Evolutionary conservation across 2,329 filamentous ascomycete species (phyloP).

Genomic region (Ilyonectria mors-panacis): DNA sequence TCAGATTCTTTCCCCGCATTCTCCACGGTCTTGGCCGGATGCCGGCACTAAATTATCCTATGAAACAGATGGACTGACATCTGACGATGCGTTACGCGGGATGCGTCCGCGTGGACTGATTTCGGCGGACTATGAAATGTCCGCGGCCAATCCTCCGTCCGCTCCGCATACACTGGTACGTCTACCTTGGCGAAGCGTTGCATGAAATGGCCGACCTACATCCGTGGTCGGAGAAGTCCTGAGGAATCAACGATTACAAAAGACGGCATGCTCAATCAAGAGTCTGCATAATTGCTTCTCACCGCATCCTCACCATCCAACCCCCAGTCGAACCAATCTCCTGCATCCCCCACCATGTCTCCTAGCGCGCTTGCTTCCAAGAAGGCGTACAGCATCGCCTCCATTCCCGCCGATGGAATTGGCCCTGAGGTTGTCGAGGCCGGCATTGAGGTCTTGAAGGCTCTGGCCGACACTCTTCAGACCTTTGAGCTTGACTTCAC

Average conservation of each 20-base stretch:
- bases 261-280: slow-evolving; percentile 24
- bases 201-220: slow-evolving; percentile 31
- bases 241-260: slow-evolving; percentile 29
- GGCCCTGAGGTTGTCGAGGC: slow-evolving; percentile 74
- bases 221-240: slow-evolving; percentile 19
- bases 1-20: neutral
- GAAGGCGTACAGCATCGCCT: slow-evolving; percentile 67
- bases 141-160: slow-evolving; percentile 36
- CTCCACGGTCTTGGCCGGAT: neutral
- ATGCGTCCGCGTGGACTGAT: slow-evolving; percentile 6
- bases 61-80: slow-evolving; percentile 16
- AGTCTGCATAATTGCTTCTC: slow-evolving; percentile 19
- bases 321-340: neutral
- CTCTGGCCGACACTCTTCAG: slow-evolving; percentile 64
- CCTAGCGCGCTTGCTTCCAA: slow-evolving; percentile 39
- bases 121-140: slow-evolving; percentile 30
- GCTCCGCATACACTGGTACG: neutral
- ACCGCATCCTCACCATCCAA: slow-evolving; percentile 5
- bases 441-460: slow-evolving; percentile 72
- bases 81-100: neutral
- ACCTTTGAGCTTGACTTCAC: slow-evolving; percentile 74
- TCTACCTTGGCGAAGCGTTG: slow-evolving; percentile 24
- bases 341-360: slow-evolving; percentile 39
- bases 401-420: slow-evolving; percentile 76
- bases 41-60: neutral